Conservation (phyloP, 352 stramenopile genomes). For the Phytophthora tentaculata region DNA sequence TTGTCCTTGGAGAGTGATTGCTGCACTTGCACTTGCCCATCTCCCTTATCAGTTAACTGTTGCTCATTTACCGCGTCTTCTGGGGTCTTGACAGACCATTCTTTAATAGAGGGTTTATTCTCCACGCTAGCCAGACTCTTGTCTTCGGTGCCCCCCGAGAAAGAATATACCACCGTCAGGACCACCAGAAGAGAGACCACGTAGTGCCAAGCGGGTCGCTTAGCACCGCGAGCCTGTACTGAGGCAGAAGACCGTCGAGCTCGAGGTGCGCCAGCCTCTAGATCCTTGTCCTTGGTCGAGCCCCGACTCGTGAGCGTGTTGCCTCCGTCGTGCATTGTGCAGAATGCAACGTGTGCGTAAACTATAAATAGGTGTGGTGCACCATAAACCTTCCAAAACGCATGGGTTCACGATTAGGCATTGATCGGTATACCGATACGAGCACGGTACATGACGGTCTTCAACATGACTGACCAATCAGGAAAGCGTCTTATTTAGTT, state of each 20-base stretch:
- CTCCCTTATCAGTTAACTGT: conserved; percentile 1
- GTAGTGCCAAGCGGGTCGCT: conserved; percentile 25
- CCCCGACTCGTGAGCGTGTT: conserved; percentile 26
- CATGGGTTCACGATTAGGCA: too few relatives aligned
- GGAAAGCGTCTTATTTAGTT: too few relatives aligned
- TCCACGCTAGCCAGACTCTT: conserved; percentile 2
- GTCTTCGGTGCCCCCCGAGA: not conserved
- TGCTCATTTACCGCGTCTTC: not conserved
- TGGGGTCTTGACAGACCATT: conserved; percentile 5
- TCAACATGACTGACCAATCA: not conserved
- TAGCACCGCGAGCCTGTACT: not conserved
- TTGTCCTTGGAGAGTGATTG: conserved; percentile 21
- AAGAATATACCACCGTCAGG: conserved; percentile 10
- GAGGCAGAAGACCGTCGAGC: not conserved
- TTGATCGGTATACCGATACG: too few relatives aligned
- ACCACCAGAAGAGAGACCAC: conserved; percentile 19
- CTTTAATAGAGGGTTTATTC: conserved; percentile 7
- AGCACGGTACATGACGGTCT: too few relatives aligned
- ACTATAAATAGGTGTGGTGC: too few relatives aligned
- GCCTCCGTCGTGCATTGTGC: conserved; percentile 22
- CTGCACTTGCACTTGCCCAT: conserved; percentile 1
- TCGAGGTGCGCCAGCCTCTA: conserved; percentile 9
- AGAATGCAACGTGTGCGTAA: not conserved
- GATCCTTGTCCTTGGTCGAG: conserved; percentile 3
- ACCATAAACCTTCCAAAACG: not conserved